Evolutionary conservation across 805 yeast species (phyloP), one percentile per base, ranked within the genome.

Genomic region (Myxozyma vanderwaltii): DNA sequence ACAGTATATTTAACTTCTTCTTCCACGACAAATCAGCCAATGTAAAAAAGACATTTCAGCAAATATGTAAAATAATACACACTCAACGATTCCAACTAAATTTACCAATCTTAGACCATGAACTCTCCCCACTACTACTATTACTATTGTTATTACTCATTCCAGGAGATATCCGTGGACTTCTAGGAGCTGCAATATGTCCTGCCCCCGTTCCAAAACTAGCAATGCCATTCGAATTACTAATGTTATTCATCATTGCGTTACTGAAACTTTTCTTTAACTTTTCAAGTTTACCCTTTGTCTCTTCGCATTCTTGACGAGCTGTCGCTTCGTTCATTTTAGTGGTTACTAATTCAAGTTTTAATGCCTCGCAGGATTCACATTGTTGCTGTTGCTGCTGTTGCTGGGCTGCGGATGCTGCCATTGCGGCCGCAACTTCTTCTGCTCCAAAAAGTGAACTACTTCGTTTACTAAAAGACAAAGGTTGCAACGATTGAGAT

Each of bases 251-350:
- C 13, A 23, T 10, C 7, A 19, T 23, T 8, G 47, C 21, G 13
- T 12, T 10, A 15, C 48, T 10, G 12, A 35, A 48, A 17, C 35
- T 29, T 8, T 54, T 36, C 31, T 51, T 58, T 7, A 62, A 44
- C 27, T 55, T 60, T n/a, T 63, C 65, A 3, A 67, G 38, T 47
- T 56, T 51, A 46, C 62, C 68, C 19, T 47, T 63, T 19, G 70
- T 61, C 45, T 65, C 69, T 36, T 72, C 74, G 43, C 69, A 52
- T 47, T 67, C 69, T 51, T 68, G 68, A 24, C 69, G 61, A 5
- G 73, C 72, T 48, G 63, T 58, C 4, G 68, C 72, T 51, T 72
- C 75, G 41, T 58, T 59, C 1, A 71, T 62, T 54, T 65, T 68
- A 31, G 69, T 66, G 12, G 64, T 48, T 2, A 70, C 74, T 31